These are phyloP conservation scores for Oxalis stricta DNA, from an alignment of 441 rosid species.

Conservation along the genomic window DNA sequence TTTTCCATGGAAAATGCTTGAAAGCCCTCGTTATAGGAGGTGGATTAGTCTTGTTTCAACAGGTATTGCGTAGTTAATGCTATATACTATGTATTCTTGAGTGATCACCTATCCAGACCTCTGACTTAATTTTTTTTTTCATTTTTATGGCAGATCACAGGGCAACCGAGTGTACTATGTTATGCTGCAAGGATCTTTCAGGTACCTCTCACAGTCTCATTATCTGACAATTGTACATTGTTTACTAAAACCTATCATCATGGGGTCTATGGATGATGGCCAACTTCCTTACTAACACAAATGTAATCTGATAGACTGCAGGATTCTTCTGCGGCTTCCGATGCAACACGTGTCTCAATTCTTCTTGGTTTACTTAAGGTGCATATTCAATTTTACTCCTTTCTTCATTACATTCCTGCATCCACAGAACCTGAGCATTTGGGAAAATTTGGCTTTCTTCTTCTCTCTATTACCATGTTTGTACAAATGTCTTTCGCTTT, in stretches of 20 bases:
- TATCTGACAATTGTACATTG: too few species aligned
- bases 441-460: background rate
- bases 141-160: conserved; percentile 66
- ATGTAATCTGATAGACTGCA: conserved; percentile 53
- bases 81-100: background rate
- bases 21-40: conserved; percentile 82
- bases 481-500: background rate
- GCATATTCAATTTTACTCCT: conserved; percentile 2
- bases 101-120: background rate
- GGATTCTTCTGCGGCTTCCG: conserved; percentile 91
- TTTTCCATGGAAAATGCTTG: conserved; percentile 77
- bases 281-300: conserved; percentile 13
- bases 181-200: conserved; percentile 86
- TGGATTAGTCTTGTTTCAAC: conserved; percentile 93
- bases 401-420: too few species aligned
- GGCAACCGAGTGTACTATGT: conserved; percentile 97
- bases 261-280: conserved; percentile 5
- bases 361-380: conserved; percentile 85
- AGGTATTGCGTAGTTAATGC: conserved; percentile 32
- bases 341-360: conserved; percentile 93
- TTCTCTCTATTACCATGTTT: too few species aligned
- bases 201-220: too few species aligned
- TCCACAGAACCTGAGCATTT: too few species aligned
- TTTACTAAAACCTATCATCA: background rate
- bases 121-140: conserved; percentile 7